Evolutionary conservation across 2,329 filamentous ascomycete species (phyloP).

Genomic region (Colletotrichum sp.): DNA sequence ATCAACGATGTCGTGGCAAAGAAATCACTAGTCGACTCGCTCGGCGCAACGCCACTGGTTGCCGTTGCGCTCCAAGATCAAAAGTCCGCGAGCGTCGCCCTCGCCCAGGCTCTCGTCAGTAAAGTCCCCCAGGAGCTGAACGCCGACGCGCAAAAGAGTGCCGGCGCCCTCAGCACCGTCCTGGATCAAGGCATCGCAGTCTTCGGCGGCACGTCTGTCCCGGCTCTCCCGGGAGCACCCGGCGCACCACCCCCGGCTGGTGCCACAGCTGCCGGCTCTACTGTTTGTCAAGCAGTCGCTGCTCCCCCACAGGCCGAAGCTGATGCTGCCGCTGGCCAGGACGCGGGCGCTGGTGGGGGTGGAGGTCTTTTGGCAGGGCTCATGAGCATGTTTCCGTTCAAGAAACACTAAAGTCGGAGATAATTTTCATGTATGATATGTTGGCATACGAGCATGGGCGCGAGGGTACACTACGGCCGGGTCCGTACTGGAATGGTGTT

Average conservation of each 20-base stretch:
- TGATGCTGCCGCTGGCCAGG: background rate
- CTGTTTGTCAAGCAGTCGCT: background rate
- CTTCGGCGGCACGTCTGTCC: background rate
- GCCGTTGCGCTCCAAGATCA: constrained; percentile 15
- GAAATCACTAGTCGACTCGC: constrained; percentile 3
- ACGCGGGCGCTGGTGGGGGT: background rate
- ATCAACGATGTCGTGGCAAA: constrained; percentile 14
- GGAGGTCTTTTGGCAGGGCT: background rate
- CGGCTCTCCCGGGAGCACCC: background rate
- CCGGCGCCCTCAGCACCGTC: background rate
- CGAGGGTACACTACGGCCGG: constrained; percentile 5
- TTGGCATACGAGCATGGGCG: background rate
- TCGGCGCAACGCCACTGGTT: constrained; percentile 15
- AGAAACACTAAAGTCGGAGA: background rate
- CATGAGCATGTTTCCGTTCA: background rate
- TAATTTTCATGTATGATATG: background rate
- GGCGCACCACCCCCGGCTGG: background rate
- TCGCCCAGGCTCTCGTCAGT: constrained; percentile 12
- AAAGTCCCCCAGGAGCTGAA: background rate
- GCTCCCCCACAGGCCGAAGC: background rate
- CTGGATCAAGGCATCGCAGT: constrained; percentile 2
- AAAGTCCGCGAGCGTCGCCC: constrained; percentile 3
- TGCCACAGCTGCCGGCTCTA: background rate
- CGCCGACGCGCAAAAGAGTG: constrained; percentile 9
- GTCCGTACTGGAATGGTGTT: background rate